These are phyloP conservation scores for Corymbia maculata DNA, from an alignment of 345 rosid species.

Conservation along the genomic window DNA sequence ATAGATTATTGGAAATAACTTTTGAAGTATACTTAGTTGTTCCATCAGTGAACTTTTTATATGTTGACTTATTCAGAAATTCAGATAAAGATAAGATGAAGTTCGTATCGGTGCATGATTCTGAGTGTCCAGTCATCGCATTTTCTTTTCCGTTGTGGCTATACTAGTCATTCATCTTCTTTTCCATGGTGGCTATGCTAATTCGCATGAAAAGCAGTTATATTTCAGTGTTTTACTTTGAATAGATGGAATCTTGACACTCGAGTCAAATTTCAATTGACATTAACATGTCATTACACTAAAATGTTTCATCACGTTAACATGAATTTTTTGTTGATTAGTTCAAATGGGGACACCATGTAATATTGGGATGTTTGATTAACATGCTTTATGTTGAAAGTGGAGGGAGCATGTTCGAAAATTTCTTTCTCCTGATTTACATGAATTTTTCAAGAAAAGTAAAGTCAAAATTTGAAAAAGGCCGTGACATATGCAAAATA, in stretches of 20 bases:
- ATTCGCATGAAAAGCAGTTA: background rate
- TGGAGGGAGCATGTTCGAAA: background rate
- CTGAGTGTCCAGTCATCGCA: background rate
- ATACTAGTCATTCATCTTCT: background rate
- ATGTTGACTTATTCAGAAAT: background rate
- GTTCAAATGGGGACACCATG: background rate
- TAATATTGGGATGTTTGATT: background rate
- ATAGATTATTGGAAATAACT: background rate
- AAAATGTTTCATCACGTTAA: background rate
- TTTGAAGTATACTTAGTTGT: background rate
- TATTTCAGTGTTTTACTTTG: background rate
- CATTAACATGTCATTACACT: background rate
- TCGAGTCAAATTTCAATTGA: background rate
- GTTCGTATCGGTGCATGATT: background rate
- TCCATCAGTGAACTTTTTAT: background rate
- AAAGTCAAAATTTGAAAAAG: background rate
- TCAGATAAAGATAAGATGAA: background rate
- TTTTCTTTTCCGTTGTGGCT: background rate
- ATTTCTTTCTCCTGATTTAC: background rate
- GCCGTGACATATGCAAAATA: background rate
- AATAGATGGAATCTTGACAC: background rate
- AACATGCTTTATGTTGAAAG: background rate
- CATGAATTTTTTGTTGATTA: background rate
- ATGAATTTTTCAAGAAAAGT: background rate
- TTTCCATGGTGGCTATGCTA: background rate